Evolutionary conservation across 129 eudicot genomes (phyloP).

Genomic region (Artemisia tridentata): DNA sequence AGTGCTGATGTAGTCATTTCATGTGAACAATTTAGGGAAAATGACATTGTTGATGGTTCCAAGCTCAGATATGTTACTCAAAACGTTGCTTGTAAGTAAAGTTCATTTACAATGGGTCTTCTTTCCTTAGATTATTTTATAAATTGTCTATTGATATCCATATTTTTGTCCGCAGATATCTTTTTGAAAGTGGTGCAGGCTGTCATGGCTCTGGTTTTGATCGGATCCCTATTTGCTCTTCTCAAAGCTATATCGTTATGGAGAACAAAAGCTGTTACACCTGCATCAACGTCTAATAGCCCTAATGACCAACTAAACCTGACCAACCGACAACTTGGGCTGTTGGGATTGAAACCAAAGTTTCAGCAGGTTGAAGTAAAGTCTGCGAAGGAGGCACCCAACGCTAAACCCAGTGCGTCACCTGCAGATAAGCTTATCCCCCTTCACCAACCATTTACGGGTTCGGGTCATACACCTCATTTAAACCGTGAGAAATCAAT

Average conservation of each 20-base stretch:
- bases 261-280: conserved; percentile 42
- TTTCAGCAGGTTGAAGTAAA: conserved; percentile 42
- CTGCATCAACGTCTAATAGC: conserved; percentile 47
- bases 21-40: conserved; percentile 41
- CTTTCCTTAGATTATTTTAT: not conserved
- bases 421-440: conserved; percentile 67
- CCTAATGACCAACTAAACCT: conserved; percentile 43
- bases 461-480: conserved; percentile 46
- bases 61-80: conserved; percentile 45
- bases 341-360: conserved; percentile 64
- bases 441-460: conserved; percentile 58
- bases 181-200: conserved; percentile 46
- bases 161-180: conserved; percentile 45
- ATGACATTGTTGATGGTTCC: conserved; percentile 39
- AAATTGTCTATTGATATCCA: not conserved
- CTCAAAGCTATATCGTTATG: conserved; percentile 58
- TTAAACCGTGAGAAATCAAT: conserved; percentile 48
- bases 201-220: conserved; percentile 42
- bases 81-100: conserved; percentile 67
- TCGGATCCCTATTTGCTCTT: conserved; percentile 65
- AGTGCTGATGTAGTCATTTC: conserved; percentile 14
- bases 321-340: conserved; percentile 59
- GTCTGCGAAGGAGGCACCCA: conserved; percentile 60
- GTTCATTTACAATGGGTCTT: conserved; percentile 5
- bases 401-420: conserved; percentile 46